Conservation (phyloP, 441 rosid genomes). For the Melastoma candidum region DNA sequence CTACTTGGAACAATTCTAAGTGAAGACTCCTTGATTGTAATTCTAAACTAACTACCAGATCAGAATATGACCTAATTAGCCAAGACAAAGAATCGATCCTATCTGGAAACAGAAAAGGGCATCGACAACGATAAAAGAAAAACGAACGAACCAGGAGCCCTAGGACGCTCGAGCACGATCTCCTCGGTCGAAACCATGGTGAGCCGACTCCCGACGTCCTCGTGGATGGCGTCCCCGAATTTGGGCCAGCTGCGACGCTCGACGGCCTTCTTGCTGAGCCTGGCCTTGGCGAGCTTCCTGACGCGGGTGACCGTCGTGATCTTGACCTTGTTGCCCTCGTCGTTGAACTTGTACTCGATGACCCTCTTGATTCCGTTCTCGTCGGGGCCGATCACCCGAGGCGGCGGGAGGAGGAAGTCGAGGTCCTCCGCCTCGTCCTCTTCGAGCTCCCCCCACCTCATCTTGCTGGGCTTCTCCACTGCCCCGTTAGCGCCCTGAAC, state of each 20-base stretch:
- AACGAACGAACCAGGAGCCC: constrained; percentile 34
- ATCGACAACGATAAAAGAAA: background rate
- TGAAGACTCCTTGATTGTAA: too few relatives aligned
- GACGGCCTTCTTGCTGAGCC: constrained; percentile 49
- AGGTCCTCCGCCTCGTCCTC: constrained; percentile 62
- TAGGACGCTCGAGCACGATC: constrained; percentile 62
- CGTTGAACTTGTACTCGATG: constrained; percentile 62
- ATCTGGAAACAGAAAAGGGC: background rate
- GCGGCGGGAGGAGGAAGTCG: constrained; percentile 61
- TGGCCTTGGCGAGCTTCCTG: constrained; percentile 57
- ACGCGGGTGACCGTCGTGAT: constrained; percentile 60
- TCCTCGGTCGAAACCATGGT: constrained; percentile 87
- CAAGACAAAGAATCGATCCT: too few relatives aligned
- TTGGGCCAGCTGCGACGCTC: constrained; percentile 70
- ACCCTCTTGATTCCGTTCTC: constrained; percentile 62
- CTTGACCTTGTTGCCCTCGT: constrained; percentile 53
- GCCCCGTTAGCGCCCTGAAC: too few relatives aligned
- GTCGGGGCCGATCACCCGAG: constrained; percentile 67
- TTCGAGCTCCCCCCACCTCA: constrained; percentile 67
- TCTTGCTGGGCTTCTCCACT: too few relatives aligned
- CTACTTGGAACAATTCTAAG: too few relatives aligned
- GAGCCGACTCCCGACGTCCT: constrained; percentile 56
- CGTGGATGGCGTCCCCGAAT: constrained; percentile 75
- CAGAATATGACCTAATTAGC: too few relatives aligned
- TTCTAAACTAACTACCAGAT: too few relatives aligned